Conservation (phyloP, 345 rosid species). For the Leavenworthia alabamica region DNA sequence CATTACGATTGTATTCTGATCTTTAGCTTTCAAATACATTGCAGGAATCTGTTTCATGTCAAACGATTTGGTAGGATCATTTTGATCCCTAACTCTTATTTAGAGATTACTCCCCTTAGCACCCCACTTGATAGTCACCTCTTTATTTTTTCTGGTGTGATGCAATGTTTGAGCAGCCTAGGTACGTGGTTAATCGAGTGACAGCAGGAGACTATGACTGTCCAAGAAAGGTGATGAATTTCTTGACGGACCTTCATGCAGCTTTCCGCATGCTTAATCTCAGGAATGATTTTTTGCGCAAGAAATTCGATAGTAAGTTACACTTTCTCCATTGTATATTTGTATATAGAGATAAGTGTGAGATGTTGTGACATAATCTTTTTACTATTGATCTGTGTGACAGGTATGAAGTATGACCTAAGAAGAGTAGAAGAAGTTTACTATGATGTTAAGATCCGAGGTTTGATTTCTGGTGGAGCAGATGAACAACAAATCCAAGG, state of each 20-base stretch:
- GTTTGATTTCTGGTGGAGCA: slow-evolving; percentile 42
- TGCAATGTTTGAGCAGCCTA: slow-evolving; percentile 37
- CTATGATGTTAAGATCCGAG: slow-evolving; percentile 87
- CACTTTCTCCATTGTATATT: background rate
- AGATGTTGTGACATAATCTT: background rate
- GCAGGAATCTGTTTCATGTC: slow-evolving; percentile 95
- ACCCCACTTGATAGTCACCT: background rate
- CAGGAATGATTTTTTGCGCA: slow-evolving; percentile 92
- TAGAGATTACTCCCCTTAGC: background rate
- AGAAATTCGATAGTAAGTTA: slow-evolving; percentile 76
- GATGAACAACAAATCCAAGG: slow-evolving; percentile 39
- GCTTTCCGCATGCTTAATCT: slow-evolving; percentile 93
- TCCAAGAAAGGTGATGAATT: slow-evolving; percentile 76
- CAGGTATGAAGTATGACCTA: slow-evolving; percentile 88
- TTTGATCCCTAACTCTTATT: background rate
- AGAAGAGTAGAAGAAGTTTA: slow-evolving; percentile 80
- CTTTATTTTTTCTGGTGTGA: too few relatives aligned
- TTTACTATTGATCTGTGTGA: background rate
- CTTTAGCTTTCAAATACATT: background rate
- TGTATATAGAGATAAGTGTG: background rate
- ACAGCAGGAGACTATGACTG: slow-evolving; percentile 88
- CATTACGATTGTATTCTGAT: background rate
- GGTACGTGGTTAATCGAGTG: slow-evolving; percentile 87
- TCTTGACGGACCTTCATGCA: slow-evolving; percentile 82
- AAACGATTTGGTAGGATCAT: slow-evolving; percentile 71